Evolutionary conservation across 148 eudicot genomes (phyloP), one percentile per base, ranked within the genome.

Genomic region (Vaccinium vitisidaea): DNA sequence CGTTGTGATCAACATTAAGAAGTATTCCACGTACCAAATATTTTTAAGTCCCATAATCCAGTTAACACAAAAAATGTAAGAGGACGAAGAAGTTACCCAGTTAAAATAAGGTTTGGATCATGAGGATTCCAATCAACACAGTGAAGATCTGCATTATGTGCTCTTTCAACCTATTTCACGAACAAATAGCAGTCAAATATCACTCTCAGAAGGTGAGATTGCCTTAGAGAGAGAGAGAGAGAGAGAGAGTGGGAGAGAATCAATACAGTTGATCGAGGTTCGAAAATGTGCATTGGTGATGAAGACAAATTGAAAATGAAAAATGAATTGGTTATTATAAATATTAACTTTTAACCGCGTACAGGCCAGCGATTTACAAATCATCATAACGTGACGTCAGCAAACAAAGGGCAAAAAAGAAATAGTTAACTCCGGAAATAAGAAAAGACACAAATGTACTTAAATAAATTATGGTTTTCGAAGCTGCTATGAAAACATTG

Each of bases 71-170:
- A 83, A 80, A 63, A 53, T 13, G 6, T 54, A 85, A 19, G 46
- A 80, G 70, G 75, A 54, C 32, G 6, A 46, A 49, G 49, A 82
- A 78, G 84, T 83, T 94, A 96, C 99, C 99, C 99, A 50, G 99
- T 96, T 75, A 96, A 84, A 55, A 96, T 96, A 80, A 90, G 90
- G 86, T 96, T 93, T 84, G 90, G 92, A 90, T 96, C 95, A 84
- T 91, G 92, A 71, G 99, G 94, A 85, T 92, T 96, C 99, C 99
- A 96, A 90, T 96, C 99, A 80, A 96, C 98, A 86, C 98, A 96
- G 81, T 96, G 99, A 86, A 96, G 94, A 92, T 96, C 99, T 82
- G 99, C 95, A 87, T 91, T 84, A 86, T 96, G 99, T 16, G 99
- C 99, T 83, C 94, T 96, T 69, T 94, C 98, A 86, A 96, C 99